Evolutionary conservation across 2,329 filamentous ascomycete species (phyloP).

Genomic region (Pestalotiopsis sp.): DNA sequence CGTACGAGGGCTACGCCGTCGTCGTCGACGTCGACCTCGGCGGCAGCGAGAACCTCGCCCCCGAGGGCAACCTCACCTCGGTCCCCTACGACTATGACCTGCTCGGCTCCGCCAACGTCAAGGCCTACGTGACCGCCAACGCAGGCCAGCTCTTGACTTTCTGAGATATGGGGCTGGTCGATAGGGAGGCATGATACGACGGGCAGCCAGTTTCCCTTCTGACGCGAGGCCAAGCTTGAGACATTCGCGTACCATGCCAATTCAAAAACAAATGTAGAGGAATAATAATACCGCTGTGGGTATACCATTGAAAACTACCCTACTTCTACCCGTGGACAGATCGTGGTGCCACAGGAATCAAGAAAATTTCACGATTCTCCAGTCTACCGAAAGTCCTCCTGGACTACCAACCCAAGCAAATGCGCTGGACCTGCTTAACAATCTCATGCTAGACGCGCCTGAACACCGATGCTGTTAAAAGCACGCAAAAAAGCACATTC

Average conservation of each 20-base stretch:
- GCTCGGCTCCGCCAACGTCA: constrained; percentile 15
- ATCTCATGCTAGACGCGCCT: not conserved
- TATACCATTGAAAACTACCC: not conserved
- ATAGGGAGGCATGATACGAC: no score
- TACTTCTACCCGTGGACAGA: not conserved
- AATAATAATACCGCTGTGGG: not conserved
- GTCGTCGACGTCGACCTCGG: constrained; percentile 46
- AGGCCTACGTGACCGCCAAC: constrained; percentile 13
- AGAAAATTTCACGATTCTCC: not conserved
- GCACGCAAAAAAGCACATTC: not conserved
- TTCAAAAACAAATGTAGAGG: not conserved
- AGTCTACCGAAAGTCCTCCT: not conserved
- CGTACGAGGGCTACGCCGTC: constrained; percentile 41
- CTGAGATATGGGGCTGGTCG: not conserved
- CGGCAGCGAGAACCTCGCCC: constrained; percentile 47
- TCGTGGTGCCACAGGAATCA: not conserved
- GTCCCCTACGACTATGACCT: constrained; percentile 14
- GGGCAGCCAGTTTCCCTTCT: no score
- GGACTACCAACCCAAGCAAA: not conserved
- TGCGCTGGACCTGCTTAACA: not conserved
- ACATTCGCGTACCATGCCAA: not conserved
- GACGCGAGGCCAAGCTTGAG: not conserved
- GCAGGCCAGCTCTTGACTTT: constrained; percentile 14
- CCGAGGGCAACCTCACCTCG: constrained; percentile 40
- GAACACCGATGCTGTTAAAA: constrained; percentile 5